Conservation (phyloP, 176 grass and related monocot species). For the Paspalum notatum region DNA sequence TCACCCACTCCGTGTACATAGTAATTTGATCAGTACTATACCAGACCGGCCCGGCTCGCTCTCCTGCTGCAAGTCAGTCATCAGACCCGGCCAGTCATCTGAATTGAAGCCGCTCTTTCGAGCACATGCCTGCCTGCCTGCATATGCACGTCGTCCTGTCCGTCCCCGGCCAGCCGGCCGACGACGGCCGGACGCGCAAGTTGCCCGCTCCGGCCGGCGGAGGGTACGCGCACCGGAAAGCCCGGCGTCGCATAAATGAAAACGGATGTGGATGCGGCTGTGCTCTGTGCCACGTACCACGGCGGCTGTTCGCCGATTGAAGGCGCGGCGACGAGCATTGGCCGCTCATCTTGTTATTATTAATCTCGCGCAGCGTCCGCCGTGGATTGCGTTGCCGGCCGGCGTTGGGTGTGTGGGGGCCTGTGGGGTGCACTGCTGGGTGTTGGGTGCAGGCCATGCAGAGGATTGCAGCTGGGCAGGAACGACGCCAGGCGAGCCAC, state of each 20-base stretch:
- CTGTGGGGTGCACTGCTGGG: neutral
- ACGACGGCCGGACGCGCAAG: neutral
- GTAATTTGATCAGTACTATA: too few species aligned
- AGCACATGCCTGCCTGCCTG: too few species aligned
- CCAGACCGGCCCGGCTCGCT: too few species aligned
- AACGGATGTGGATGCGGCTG: neutral
- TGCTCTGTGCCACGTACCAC: neutral
- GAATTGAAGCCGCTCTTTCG: neutral
- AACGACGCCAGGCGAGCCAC: too few species aligned
- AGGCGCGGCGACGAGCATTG: neutral
- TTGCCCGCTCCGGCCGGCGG: neutral
- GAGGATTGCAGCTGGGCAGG: too few species aligned
- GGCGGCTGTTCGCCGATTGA: neutral
- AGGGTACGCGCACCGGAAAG: neutral
- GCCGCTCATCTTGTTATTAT: neutral
- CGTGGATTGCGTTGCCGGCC: conserved; percentile 18
- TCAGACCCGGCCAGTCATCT: neutral
- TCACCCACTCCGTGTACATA: too few species aligned
- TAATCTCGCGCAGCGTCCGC: neutral
- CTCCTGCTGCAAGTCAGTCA: too few species aligned
- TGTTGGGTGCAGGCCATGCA: too few species aligned
- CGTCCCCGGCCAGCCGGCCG: neutral
- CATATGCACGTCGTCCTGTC: neutral
- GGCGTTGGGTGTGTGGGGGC: neutral
- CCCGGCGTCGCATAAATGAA: conserved; percentile 13